Percentiles rank a stretch among this genome's conserved stretches.
Conservation (phyloP, 2,329 filamentous ascomycete species). For the Alternaria viburni region DNA sequence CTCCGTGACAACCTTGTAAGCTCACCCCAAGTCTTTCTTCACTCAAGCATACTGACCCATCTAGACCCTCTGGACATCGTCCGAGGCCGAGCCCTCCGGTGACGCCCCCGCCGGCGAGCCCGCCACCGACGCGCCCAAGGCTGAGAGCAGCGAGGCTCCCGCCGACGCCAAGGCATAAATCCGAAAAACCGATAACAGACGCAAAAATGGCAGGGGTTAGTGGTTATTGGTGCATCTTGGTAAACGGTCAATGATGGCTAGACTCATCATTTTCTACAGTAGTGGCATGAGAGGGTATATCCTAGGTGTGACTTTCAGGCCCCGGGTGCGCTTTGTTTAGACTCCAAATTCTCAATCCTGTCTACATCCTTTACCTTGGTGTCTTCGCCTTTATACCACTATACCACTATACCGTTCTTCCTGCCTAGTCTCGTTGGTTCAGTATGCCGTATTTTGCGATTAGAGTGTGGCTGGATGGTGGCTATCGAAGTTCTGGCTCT, state of each 20-base stretch:
- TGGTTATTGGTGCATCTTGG: slow-evolving; percentile 42
- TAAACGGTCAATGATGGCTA: slow-evolving; percentile 36
- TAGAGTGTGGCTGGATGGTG: not conserved
- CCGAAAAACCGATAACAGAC: slow-evolving; percentile 28
- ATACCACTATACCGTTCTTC: not conserved
- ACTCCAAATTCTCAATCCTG: slow-evolving; percentile 47
- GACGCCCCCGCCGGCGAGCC: slow-evolving; percentile 60
- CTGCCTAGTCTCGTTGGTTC: not conserved
- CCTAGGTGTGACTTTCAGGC: slow-evolving; percentile 38
- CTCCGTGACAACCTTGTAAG: slow-evolving; percentile 91
- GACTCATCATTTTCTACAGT: slow-evolving; percentile 34
- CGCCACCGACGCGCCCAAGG: slow-evolving; percentile 59
- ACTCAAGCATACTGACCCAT: too few relatives aligned
- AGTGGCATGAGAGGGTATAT: slow-evolving; percentile 36
- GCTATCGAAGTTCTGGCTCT: not conserved
- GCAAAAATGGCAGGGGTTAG: slow-evolving; percentile 42
- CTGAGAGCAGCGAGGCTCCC: slow-evolving; percentile 49
- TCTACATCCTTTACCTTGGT: slow-evolving; percentile 28
- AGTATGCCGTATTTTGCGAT: not conserved
- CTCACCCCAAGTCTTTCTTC: too few relatives aligned
- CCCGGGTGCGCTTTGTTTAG: slow-evolving; percentile 43
- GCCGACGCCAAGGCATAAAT: slow-evolving; percentile 68
- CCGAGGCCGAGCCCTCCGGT: slow-evolving; percentile 85
- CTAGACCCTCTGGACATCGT: slow-evolving; percentile 99
- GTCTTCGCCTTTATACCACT: not conserved